Conservation (phyloP, 441 rosid species). For the Pelargonium myrrhifolium region DNA sequence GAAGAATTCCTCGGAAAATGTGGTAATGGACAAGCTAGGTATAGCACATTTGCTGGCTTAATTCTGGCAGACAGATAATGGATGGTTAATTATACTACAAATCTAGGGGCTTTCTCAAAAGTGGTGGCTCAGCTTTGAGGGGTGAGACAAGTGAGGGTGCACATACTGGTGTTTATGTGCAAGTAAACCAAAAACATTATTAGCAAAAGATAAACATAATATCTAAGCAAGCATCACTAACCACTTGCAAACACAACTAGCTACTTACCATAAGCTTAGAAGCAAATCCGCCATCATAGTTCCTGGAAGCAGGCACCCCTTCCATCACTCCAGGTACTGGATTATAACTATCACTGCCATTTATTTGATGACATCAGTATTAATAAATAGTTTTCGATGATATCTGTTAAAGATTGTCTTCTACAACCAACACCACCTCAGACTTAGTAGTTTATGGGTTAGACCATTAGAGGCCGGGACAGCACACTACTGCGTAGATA, state of each 20-base stretch:
- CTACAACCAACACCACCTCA: background rate
- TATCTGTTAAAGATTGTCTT: constrained; percentile 8
- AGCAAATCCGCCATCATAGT: constrained; percentile 75
- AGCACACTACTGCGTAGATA: background rate
- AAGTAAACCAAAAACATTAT: background rate
- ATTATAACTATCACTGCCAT: constrained; percentile 71
- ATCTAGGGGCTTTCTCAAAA: too few species aligned
- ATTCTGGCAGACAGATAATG: too few species aligned
- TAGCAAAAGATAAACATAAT: background rate
- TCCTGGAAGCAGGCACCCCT: constrained; percentile 82
- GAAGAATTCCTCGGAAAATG: too few species aligned
- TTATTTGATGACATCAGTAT: constrained; percentile 14
- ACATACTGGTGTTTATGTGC: too few species aligned
- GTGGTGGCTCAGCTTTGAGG: too few species aligned
- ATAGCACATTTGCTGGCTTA: too few species aligned
- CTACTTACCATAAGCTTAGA: constrained; percentile 69
- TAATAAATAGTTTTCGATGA: constrained; percentile 3
- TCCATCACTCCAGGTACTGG: constrained; percentile 97
- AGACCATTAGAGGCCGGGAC: too few species aligned
- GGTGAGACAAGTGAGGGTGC: too few species aligned
- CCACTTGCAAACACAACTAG: background rate
- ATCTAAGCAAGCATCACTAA: constrained; percentile 1
- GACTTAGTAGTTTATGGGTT: background rate
- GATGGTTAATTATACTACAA: too few species aligned
- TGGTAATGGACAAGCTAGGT: too few species aligned